Conservation (phyloP, 148 eudicot species). For the Spergularia marina region DNA sequence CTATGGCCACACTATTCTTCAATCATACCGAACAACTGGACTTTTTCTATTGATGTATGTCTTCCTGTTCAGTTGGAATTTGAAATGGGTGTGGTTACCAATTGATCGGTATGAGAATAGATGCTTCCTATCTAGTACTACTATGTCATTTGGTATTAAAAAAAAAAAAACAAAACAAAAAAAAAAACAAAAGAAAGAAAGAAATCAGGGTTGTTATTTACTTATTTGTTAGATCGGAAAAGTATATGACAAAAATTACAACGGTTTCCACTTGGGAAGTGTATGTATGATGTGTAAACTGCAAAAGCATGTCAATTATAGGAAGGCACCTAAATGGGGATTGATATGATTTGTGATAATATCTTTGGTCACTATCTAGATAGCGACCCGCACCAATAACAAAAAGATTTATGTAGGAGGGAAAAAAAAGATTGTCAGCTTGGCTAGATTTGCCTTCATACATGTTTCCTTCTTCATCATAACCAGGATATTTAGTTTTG, state of each 20-base stretch:
- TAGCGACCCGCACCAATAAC: background rate
- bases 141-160: no score
- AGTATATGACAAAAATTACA: background rate
- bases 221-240: background rate
- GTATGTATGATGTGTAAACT: background rate
- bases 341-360: background rate
- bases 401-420: background rate
- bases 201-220: no score
- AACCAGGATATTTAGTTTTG: background rate
- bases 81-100: no score
- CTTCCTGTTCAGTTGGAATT: no score
- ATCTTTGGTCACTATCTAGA: slow-evolving; percentile 1
- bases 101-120: no score
- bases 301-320: background rate
- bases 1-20: no score
- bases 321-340: slow-evolving; percentile 5
- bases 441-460: background rate
- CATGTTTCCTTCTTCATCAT: background rate
- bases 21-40: no score
- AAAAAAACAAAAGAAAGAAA: no score
- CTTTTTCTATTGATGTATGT: no score
- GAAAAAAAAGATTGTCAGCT: background rate
- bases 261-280: slow-evolving; percentile 10
- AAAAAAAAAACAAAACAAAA: no score
- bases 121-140: no score